phyloP scores from a whole-genome alignment of 257 asterid species.

The Lycium barbarum region DNA sequence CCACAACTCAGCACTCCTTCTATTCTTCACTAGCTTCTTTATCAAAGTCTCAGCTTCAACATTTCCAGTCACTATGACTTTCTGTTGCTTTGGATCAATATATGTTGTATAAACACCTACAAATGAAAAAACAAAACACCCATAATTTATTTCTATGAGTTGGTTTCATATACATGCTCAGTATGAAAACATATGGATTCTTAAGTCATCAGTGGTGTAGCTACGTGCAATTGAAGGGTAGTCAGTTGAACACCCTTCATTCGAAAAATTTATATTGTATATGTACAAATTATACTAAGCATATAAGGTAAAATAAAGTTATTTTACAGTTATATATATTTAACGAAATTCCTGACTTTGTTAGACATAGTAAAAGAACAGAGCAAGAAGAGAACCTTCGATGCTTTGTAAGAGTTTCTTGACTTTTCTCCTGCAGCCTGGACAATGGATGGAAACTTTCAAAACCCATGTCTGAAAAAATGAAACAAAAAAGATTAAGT shows the following conservation, averaged over 20 bases:
- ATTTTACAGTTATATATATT: too few species aligned
- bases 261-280: too few species aligned
- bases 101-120: conserved; percentile 74
- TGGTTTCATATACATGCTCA: not conserved
- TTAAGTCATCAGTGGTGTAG: not conserved
- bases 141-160: not conserved
- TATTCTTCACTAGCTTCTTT: conserved; percentile 64
- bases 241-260: too few species aligned
- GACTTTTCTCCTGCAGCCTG: conserved; percentile 84
- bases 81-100: conserved; percentile 71
- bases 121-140: not conserved
- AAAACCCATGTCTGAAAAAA: conserved; percentile 71
- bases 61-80: conserved; percentile 81
- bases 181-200: not conserved
- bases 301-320: too few species aligned
- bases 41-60: conserved; percentile 63
- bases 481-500: not conserved
- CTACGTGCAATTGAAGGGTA: too few species aligned
- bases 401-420: conserved; percentile 75
- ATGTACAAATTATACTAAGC: too few species aligned
- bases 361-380: not conserved
- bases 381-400: conserved; percentile 56
- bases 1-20: conserved; percentile 84
- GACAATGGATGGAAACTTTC: conserved; percentile 89
- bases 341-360: too few species aligned